Evolutionary conservation across 805 yeast species (phyloP), one percentile per base, ranked within the genome.

Genomic region (Starmerella floris): DNA sequence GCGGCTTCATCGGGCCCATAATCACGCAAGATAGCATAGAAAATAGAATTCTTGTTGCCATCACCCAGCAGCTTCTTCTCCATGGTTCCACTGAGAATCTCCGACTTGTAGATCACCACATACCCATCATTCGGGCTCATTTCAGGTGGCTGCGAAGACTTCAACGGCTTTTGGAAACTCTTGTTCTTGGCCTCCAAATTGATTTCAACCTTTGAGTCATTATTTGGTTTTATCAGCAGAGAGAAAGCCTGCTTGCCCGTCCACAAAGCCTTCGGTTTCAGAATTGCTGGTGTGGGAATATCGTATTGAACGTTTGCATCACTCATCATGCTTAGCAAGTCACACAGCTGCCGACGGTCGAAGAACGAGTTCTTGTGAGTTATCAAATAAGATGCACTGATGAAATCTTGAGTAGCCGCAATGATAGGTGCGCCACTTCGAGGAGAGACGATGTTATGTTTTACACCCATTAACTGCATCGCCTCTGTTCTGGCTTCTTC

Each of bases 401-500:
- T 91, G 68, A 91, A 91, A 74, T 91, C 99, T 68, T 91, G 99
- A 1, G 98, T 91, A 8, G 99, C 99, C 0, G 98, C 99, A 70
- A 91, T 91, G 54, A 91, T 91, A 0, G 99, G 99, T 57, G 93
- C 98, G 55, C 99, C 99, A 26, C 94, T 83, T 58, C 87, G 83
- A 9, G 99, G 99, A 1, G 98, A 91, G 53, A 91, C 71, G 50
- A 91, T 67, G 59, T 91, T 91, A 58, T 87, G 82, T 56, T 91
- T 91, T 33, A 91, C 98, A 42, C 97, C 98, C 99, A 91, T 91
- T 57, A 91, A 70, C 56, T 82, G 83, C 63, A 88, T 84, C n/a
- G 98, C 98, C 62, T 91, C 99, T 0, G 97, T 94, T 51, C 98
- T 69, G 1, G 98, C 97, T 63, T 91, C 98, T 64, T 91, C 97